Evolutionary conservation across 2,329 filamentous ascomycete genomes (phyloP).

Genomic region (Paracoccidioides lutzii): DNA sequence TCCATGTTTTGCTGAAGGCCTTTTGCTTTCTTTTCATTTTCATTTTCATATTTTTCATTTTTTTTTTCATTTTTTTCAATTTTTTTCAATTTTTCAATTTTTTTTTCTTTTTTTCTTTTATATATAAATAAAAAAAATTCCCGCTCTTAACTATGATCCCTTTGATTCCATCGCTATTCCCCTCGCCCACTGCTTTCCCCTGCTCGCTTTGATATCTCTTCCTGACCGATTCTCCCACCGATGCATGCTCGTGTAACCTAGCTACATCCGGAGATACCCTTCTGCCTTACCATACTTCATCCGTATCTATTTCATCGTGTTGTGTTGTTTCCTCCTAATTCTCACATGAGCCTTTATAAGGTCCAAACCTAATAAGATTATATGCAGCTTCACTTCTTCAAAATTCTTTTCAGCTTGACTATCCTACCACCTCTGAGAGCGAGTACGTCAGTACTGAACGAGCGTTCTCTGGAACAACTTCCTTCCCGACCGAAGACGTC

Average conservation of each 20-base stretch:
- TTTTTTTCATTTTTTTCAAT: too few species aligned
- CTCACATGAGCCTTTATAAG: not conserved
- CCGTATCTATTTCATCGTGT: not conserved
- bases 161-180: not conserved
- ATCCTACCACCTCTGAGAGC: conserved; percentile 26
- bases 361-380: conserved; percentile 16
- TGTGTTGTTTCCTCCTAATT: not conserved
- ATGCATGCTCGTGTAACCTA: conserved; percentile 7
- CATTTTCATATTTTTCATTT: conserved; percentile 1
- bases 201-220: not conserved
- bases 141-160: not conserved
- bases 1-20: conserved; percentile 8
- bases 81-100: too few species aligned
- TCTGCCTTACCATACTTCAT: not conserved
- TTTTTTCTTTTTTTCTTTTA: too few species aligned
- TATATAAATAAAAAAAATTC: not conserved
- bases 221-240: conserved; percentile 1
- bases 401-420: conserved; percentile 27
- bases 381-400: conserved; percentile 22
- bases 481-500: conserved; percentile 26
- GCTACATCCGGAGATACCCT: conserved; percentile 3
- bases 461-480: conserved; percentile 21
- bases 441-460: conserved; percentile 28
- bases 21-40: conserved; percentile 2
- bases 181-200: not conserved